A percentile compares a stretch with the other conserved stretches of the same genome.
phyloP scores from a whole-genome alignment of 305 asterid species.

The Vinca major region DNA sequence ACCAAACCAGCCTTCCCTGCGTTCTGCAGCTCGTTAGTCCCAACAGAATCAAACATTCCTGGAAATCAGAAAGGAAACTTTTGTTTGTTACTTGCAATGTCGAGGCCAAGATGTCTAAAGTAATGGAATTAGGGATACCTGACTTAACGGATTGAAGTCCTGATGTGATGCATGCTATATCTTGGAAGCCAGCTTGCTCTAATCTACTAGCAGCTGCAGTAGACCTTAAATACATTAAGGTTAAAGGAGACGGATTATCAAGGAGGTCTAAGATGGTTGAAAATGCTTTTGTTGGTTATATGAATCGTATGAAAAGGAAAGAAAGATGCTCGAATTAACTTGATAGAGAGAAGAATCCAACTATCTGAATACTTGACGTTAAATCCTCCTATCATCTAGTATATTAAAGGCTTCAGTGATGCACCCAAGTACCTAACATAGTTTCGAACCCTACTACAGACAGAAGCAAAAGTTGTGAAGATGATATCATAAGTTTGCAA shows the following conservation, averaged over 20 bases:
- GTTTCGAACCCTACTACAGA: background rate
- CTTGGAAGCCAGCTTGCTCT: conserved; percentile 64
- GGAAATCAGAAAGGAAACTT: conserved; percentile 7
- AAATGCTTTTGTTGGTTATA: background rate
- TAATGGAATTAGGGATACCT: conserved; percentile 29
- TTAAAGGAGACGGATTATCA: background rate
- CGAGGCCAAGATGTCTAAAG: background rate
- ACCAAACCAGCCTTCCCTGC: conserved; percentile 96
- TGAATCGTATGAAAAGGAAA: background rate
- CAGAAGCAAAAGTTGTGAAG: no score
- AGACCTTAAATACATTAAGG: conserved; percentile 38
- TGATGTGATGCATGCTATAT: conserved; percentile 82
- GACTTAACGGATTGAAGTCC: conserved; percentile 83
- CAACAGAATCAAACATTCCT: conserved; percentile 75
- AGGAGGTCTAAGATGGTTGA: background rate
- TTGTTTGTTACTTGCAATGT: background rate
- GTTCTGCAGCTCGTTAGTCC: conserved; percentile 77
- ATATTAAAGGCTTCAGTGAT: background rate
- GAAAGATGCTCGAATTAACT: background rate
- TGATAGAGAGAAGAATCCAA: background rate
- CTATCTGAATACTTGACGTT: background rate
- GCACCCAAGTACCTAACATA: background rate
- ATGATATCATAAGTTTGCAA: no score
- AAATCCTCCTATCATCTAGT: background rate
- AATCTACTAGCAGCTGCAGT: conserved; percentile 63